Conservation (phyloP, 1,284 basidiomycete genomes). For the Ganoderma multipileum region DNA sequence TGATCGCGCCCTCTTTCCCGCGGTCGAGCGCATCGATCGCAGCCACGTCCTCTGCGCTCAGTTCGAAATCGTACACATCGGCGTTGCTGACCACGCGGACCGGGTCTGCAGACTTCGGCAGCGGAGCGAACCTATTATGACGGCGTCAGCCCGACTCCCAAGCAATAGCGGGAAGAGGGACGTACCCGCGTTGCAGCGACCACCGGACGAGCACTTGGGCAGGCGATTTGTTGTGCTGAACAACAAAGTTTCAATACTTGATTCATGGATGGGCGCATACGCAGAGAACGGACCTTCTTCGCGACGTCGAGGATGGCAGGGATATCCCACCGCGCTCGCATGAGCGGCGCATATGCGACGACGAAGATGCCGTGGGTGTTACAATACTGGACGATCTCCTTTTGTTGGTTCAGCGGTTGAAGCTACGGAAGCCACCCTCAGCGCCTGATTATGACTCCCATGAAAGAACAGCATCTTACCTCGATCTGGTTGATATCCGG, state of each 20-base stretch:
- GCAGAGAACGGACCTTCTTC: conserved; percentile 42
- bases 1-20: conserved; percentile 50
- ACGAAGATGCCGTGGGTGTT: conserved; percentile 68
- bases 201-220: conserved; percentile 74
- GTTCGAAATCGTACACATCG: conserved; percentile 58
- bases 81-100: conserved; percentile 57
- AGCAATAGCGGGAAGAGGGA: neutral
- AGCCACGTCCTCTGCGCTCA: conserved; percentile 55
- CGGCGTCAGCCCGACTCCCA: neutral
- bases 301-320: conserved; percentile 49
- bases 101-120: conserved; percentile 61
- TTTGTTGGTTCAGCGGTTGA: conserved; percentile 86
- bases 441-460: neutral
- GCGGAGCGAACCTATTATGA: conserved; percentile 47
- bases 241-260: neutral
- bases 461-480: conserved; percentile 42
- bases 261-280: neutral
- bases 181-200: conserved; percentile 64
- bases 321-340: conserved; percentile 50
- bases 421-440: conserved; percentile 48
- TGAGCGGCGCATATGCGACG: conserved; percentile 67
- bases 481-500: conserved; percentile 89
- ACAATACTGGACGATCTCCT: conserved; percentile 81
- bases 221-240: conserved; percentile 53
- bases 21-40: conserved; percentile 53